Percentiles rank a stretch among this genome's conserved stretches.
Conservation (phyloP, 2,329 filamentous ascomycete species). For the Pseudomassariella vexata region DNA sequence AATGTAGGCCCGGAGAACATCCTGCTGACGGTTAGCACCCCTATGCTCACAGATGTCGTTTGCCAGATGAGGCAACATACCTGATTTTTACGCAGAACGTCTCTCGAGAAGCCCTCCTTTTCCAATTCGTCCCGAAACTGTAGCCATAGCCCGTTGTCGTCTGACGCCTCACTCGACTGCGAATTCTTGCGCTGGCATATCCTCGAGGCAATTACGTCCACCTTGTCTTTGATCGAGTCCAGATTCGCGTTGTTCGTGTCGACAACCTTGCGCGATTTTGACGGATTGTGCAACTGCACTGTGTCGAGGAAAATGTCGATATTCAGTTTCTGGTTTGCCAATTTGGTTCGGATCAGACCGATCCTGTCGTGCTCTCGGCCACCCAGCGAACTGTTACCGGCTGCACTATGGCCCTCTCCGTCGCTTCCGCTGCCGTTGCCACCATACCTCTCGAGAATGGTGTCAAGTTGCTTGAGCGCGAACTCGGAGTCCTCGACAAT, state of each 20-base stretch:
- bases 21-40: conserved; percentile 31
- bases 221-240: conserved; percentile 53
- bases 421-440: conserved; percentile 13
- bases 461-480: conserved; percentile 48
- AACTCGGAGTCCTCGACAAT: conserved; percentile 51
- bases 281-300: conserved; percentile 45
- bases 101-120: conserved; percentile 50
- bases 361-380: conserved; percentile 33
- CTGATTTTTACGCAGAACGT: conserved; percentile 51
- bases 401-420: conserved; percentile 13
- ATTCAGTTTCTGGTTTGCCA: conserved; percentile 45
- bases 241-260: conserved; percentile 35
- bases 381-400: conserved; percentile 18
- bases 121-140: conserved; percentile 54
- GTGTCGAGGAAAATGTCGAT: conserved; percentile 53
- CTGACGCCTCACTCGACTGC: conserved; percentile 30
- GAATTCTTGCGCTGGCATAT: conserved; percentile 39
- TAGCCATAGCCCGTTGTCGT: conserved; percentile 50
- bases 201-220: conserved; percentile 49
- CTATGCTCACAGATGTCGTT: too few species aligned
- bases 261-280: conserved; percentile 29
- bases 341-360: conserved; percentile 35
- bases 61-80: conserved; percentile 37
- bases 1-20: conserved; percentile 55
- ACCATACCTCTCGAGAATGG: conserved; percentile 42